These are phyloP conservation scores for Sarocladium strictum DNA, from an alignment of 2,329 filamentous ascomycete species.

Conservation along the genomic window DNA sequence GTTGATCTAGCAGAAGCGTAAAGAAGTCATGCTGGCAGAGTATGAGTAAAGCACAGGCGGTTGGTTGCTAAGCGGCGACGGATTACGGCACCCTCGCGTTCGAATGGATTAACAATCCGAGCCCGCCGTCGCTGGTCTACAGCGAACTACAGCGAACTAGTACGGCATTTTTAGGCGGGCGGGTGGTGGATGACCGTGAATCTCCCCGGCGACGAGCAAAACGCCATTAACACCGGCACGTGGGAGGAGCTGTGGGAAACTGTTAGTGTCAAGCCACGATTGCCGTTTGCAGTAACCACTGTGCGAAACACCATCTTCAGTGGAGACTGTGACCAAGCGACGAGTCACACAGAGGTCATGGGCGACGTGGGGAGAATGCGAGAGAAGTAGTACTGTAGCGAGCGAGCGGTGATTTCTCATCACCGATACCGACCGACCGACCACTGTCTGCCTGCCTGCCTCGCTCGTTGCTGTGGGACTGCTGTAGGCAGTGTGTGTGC, in stretches of 20 bases:
- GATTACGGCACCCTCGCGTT: background rate
- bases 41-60: too few species aligned
- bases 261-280: background rate
- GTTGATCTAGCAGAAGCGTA: too few species aligned
- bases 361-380: background rate
- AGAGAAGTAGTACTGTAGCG: background rate
- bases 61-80: background rate
- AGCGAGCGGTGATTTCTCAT: background rate
- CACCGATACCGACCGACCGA: background rate
- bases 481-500: too few species aligned
- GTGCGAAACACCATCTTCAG: too few species aligned
- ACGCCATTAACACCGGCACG: background rate
- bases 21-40: too few species aligned
- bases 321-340: background rate
- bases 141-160: too few species aligned
- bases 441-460: background rate
- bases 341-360: background rate
- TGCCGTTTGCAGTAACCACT: background rate
- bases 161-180: background rate
- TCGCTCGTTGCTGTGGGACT: too few species aligned
- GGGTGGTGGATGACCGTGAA: background rate
- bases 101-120: slow-evolving; percentile 8
- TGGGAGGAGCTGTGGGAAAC: too few species aligned
- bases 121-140: too few species aligned
- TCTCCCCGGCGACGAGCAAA: background rate